phyloP scores from a whole-genome alignment of 106 monocot species.

The Dioscorea dumetorum region DNA sequence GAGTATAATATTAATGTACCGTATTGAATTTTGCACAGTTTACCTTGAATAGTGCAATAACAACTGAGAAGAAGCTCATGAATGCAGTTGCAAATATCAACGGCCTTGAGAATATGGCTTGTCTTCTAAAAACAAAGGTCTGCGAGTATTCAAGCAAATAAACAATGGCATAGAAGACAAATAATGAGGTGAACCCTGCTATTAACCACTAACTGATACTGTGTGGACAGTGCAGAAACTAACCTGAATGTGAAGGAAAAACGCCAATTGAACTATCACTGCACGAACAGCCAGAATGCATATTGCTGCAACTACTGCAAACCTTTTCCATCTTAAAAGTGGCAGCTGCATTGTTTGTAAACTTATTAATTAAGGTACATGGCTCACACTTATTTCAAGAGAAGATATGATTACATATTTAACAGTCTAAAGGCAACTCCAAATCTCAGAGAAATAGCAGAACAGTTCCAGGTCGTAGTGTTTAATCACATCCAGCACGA shows the following conservation, averaged over 20 bases:
- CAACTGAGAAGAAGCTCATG: slow-evolving; percentile 99
- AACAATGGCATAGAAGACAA: too few species aligned
- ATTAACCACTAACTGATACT: too few species aligned
- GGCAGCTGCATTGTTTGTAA: slow-evolving; percentile 43
- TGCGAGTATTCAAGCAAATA: slow-evolving; percentile 23
- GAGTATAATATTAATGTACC: too few species aligned
- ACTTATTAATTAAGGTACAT: not conserved
- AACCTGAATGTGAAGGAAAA: slow-evolving; percentile 97
- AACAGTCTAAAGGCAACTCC: too few species aligned
- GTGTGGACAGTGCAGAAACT: not conserved
- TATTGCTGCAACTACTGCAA: slow-evolving; percentile 80
- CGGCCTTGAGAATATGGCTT: slow-evolving; percentile 63
- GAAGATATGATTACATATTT: too few species aligned
- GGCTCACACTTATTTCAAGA: too few species aligned
- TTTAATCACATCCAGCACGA: too few species aligned
- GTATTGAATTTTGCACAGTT: not conserved
- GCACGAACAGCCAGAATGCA: slow-evolving; percentile 93
- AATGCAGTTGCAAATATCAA: slow-evolving; percentile 96
- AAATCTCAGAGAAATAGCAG: too few species aligned
- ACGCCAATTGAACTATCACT: slow-evolving; percentile 94
- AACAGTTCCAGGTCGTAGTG: too few species aligned
- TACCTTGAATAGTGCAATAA: slow-evolving; percentile 99
- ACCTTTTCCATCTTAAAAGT: slow-evolving; percentile 95
- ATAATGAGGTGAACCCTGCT: too few species aligned
- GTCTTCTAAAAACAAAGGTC: slow-evolving; percentile 87